These are phyloP conservation scores for Fraxinus quadrangulata DNA, from an alignment of 257 asterid genomes.

Conservation along the genomic window DNA sequence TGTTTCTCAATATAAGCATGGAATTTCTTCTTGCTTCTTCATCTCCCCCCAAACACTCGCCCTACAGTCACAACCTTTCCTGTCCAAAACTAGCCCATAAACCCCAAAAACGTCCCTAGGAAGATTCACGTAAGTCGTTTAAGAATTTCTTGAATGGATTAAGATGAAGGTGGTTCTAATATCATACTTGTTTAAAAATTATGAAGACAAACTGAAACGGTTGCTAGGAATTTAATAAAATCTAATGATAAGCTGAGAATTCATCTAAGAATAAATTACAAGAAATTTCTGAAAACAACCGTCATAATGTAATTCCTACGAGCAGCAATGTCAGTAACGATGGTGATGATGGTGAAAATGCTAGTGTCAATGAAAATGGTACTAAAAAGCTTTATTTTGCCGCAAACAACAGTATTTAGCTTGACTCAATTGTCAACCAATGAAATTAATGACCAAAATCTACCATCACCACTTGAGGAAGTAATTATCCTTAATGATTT, in stretches of 20 bases:
- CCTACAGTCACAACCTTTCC: too few relatives aligned
- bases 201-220: too few relatives aligned
- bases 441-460: slow-evolving; percentile 34
- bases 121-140: too few relatives aligned
- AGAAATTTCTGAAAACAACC: slow-evolving; percentile 39
- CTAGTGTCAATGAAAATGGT: slow-evolving; percentile 80
- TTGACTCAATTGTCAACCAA: slow-evolving; percentile 41
- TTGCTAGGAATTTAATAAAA: too few relatives aligned
- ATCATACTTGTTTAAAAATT: too few relatives aligned
- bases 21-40: too few relatives aligned
- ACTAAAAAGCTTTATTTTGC: slow-evolving; percentile 56
- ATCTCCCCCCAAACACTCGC: too few relatives aligned
- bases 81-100: too few relatives aligned
- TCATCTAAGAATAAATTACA: slow-evolving; percentile 16
- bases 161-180: too few relatives aligned
- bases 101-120: too few relatives aligned
- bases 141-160: too few relatives aligned
- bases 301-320: slow-evolving; percentile 54
- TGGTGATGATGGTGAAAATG: slow-evolving; percentile 82
- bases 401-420: slow-evolving; percentile 59
- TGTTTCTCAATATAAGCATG: slow-evolving; percentile 24
- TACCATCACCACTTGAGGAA: slow-evolving; percentile 51
- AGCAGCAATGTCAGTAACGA: slow-evolving; percentile 83
- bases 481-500: slow-evolving; percentile 82
- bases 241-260: too few relatives aligned